Evolutionary conservation across 2,329 filamentous ascomycete species (phyloP).

Genomic region (Curvularia lunata): DNA sequence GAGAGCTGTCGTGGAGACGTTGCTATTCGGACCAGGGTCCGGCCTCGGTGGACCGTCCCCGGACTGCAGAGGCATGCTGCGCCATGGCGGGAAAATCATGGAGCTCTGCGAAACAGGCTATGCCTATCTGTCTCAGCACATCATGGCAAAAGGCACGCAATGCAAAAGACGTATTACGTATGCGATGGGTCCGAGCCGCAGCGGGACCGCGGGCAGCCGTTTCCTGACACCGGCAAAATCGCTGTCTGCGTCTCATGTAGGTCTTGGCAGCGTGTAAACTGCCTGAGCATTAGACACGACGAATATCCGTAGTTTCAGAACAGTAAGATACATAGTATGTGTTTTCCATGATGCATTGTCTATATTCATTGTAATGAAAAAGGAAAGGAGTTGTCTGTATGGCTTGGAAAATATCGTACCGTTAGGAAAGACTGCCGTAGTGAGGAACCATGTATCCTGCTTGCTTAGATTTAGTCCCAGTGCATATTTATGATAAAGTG

Average conservation of each 20-base stretch:
- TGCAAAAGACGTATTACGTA: neutral
- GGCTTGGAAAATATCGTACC: neutral
- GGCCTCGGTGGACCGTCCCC: slow-evolving; percentile 13
- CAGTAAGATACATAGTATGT: neutral
- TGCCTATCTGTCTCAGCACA: neutral
- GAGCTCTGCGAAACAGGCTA: neutral
- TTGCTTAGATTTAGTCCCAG: neutral
- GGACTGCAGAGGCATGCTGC: neutral
- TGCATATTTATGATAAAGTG: neutral
- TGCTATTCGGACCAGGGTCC: slow-evolving; percentile 35
- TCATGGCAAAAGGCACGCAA: neutral
- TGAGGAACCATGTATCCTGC: neutral
- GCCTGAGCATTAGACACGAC: neutral
- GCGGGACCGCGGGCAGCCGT: slow-evolving; percentile 14
- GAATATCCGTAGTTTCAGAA: neutral
- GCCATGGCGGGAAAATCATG: slow-evolving; percentile 4
- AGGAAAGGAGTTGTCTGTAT: too few species aligned
- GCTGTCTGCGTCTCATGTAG: slow-evolving; percentile 16
- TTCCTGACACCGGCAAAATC: slow-evolving; percentile 15
- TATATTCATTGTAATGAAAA: neutral
- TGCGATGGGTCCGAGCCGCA: neutral
- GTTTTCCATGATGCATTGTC: neutral
- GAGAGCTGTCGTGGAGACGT: slow-evolving; percentile 29
- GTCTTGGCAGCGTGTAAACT: slow-evolving; percentile 10
- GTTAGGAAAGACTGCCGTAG: neutral